Percentiles rank a stretch among this genome's conserved stretches.
These are phyloP conservation scores for Adenanthera pavonina DNA, from an alignment of 306 rosid genomes.

Conservation along the genomic window DNA sequence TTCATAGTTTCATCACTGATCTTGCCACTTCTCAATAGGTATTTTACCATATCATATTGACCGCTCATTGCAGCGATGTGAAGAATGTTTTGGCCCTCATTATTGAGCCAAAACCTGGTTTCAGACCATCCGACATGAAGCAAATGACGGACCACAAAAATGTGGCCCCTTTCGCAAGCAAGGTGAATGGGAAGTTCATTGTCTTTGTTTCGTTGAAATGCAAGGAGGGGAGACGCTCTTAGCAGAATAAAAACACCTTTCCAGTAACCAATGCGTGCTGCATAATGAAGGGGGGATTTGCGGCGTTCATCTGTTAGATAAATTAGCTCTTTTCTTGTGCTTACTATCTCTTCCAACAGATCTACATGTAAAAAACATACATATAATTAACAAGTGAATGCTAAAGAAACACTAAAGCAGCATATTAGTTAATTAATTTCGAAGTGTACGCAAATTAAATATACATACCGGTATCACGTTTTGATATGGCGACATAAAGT, in stretches of 20 bases:
- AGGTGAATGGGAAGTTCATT: conserved; percentile 17
- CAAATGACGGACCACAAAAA: background rate
- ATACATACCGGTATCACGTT: too few relatives aligned
- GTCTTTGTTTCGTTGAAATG: background rate
- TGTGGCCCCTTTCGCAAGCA: conserved; percentile 25
- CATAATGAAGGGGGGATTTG: conserved; percentile 26
- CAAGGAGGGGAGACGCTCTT: rapidly evolving
- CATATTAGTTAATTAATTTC: too few relatives aligned
- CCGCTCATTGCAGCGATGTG: conserved; percentile 37
- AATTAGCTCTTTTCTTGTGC: background rate
- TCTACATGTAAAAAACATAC: too few relatives aligned
- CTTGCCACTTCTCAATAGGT: background rate
- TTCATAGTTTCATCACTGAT: background rate
- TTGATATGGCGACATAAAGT: conserved; percentile 21
- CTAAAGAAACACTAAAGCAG: too few relatives aligned
- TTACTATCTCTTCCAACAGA: background rate
- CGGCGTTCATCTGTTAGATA: conserved; percentile 1
- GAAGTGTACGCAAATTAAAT: too few relatives aligned
- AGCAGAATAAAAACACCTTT: background rate
- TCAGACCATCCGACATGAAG: background rate
- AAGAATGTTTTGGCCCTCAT: conserved; percentile 26
- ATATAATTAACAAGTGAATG: too few relatives aligned
- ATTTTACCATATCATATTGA: background rate
- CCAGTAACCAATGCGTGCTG: background rate
- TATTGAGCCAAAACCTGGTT: background rate